These are phyloP conservation scores for Debaryomyces udenii DNA, from an alignment of 1,139 yeast genomes.

Conservation along the genomic window DNA sequence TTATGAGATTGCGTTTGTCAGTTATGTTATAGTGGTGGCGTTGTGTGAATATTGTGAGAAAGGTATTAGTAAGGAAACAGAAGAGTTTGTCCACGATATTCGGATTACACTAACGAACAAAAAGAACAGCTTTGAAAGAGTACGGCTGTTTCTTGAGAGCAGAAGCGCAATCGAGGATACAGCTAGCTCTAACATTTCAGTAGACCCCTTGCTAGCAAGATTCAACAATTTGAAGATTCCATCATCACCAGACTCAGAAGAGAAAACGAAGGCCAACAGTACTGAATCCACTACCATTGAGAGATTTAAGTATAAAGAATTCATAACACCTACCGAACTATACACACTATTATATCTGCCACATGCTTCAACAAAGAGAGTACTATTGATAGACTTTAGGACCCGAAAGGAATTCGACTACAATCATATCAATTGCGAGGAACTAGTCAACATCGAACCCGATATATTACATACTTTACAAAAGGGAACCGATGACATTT, in stretches of 20 bases:
- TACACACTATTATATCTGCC: slow-evolving; percentile 18
- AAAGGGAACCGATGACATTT: slow-evolving; percentile 37
- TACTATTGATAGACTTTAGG: slow-evolving; percentile 69
- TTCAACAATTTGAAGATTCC: slow-evolving; percentile 19
- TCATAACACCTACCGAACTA: slow-evolving; percentile 30
- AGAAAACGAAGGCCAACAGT: neutral
- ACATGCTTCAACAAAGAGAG: slow-evolving; percentile 16
- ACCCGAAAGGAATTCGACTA: slow-evolving; percentile 57
- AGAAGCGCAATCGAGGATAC: neutral
- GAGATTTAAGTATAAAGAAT: slow-evolving; percentile 25
- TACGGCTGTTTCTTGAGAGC: slow-evolving; percentile 10
- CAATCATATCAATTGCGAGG: slow-evolving; percentile 58
- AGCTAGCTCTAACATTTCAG: neutral
- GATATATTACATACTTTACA: slow-evolving; percentile 35
- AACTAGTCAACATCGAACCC: slow-evolving; percentile 75
- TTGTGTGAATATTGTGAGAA: slow-evolving; percentile 20
- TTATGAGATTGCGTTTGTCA: slow-evolving; percentile 39
- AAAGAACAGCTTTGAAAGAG: slow-evolving; percentile 11
- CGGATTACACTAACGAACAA: slow-evolving; percentile 27
- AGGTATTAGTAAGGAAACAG: slow-evolving; percentile 18
- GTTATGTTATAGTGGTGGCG: slow-evolving; percentile 22
- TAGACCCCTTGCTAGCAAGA: slow-evolving; percentile 28
- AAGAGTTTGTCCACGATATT: slow-evolving; percentile 26
- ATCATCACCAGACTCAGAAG: neutral
- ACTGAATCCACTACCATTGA: slow-evolving; percentile 10